Percentiles rank a stretch among this genome's conserved stretches.
Conservation (phyloP, 805 yeast genomes). For the Ogataea pilisensis region DNA sequence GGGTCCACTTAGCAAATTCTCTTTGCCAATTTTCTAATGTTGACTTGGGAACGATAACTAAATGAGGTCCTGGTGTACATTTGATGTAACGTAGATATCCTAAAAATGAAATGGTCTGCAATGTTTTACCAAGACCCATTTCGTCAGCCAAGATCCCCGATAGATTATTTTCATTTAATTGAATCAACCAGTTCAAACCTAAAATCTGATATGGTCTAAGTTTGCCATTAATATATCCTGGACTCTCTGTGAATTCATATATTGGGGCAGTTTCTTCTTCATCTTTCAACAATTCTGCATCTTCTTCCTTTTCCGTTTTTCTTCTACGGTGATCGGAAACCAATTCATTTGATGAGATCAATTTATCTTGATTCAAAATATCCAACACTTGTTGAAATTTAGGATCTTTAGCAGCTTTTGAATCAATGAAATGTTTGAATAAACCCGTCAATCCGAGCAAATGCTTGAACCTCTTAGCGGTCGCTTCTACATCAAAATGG, state of each 20-base stretch:
- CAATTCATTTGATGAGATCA: slow-evolving; percentile 26
- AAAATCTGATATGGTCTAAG: slow-evolving; percentile 90
- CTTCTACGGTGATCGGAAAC: slow-evolving; percentile 53
- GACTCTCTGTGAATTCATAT: slow-evolving; percentile 82
- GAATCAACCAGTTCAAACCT: slow-evolving; percentile 92
- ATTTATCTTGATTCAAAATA: slow-evolving; percentile 21
- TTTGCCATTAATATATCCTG: slow-evolving; percentile 70
- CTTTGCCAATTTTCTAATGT: slow-evolving; percentile 95
- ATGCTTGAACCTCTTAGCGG: slow-evolving; percentile 65
- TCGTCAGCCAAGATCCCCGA: slow-evolving; percentile 97
- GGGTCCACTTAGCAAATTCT: slow-evolving; percentile 94
- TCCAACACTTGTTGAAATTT: slow-evolving; percentile 47
- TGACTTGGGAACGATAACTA: slow-evolving; percentile 91
- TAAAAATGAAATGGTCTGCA: slow-evolving; percentile 88
- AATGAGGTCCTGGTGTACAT: slow-evolving; percentile 81
- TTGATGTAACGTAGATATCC: slow-evolving; percentile 81
- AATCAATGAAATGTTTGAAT: slow-evolving; percentile 82
- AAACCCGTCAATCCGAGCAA: slow-evolving; percentile 77
- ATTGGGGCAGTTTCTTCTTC: slow-evolving; percentile 65
- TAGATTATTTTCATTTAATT: slow-evolving; percentile 79
- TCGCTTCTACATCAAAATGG: slow-evolving; percentile 49
- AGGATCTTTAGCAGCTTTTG: slow-evolving; percentile 75
- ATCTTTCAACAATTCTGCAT: slow-evolving; percentile 81
- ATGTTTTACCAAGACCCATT: slow-evolving; percentile 96
- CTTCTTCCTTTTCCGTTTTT: slow-evolving; percentile 94